Evolutionary conservation across 768 basidiomycete species (phyloP).

Genomic region (Naganishia antarctica): DNA sequence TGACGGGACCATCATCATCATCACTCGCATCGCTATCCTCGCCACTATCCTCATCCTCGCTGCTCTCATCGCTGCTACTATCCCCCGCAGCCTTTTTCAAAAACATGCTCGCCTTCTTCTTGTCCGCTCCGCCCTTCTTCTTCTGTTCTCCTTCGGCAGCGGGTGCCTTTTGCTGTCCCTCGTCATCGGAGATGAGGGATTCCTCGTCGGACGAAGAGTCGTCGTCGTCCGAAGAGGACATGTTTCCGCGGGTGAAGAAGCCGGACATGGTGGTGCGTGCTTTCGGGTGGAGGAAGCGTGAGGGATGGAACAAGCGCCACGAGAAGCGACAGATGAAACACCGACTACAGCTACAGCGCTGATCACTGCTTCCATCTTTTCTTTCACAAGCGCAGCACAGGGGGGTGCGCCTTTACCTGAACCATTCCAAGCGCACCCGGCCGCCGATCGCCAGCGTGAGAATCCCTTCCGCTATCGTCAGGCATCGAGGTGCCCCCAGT

Average conservation of each 20-base stretch:
- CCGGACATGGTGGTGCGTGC: constrained; percentile 36
- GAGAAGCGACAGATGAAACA: no score
- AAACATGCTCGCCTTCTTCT: constrained; percentile 14
- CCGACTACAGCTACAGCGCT: no score
- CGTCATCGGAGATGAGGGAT: constrained; percentile 43
- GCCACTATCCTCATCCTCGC: constrained; percentile 50
- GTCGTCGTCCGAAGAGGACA: constrained; percentile 38
- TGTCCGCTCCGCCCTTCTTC: constrained; percentile 23
- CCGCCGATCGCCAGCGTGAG: background rate
- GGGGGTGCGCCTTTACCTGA: no score
- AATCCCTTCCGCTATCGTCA: no score
- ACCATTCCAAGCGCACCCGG: no score
- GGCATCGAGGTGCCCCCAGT: no score
- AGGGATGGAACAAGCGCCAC: background rate
- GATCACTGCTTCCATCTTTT: no score
- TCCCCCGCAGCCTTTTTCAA: constrained; percentile 51
- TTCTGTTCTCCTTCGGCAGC: no score
- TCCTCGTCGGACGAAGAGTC: constrained; percentile 43
- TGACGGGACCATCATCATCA: constrained; percentile 52
- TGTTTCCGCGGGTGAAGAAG: constrained; percentile 45
- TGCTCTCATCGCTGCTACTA: constrained; percentile 56
- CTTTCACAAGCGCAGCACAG: no score
- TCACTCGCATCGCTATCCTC: constrained; percentile 51
- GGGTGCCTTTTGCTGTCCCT: constrained; percentile 26
- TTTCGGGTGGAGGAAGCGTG: background rate